Evolutionary conservation across 1,284 basidiomycete genomes (phyloP).

Genomic region (Puccinia brachypodii): DNA sequence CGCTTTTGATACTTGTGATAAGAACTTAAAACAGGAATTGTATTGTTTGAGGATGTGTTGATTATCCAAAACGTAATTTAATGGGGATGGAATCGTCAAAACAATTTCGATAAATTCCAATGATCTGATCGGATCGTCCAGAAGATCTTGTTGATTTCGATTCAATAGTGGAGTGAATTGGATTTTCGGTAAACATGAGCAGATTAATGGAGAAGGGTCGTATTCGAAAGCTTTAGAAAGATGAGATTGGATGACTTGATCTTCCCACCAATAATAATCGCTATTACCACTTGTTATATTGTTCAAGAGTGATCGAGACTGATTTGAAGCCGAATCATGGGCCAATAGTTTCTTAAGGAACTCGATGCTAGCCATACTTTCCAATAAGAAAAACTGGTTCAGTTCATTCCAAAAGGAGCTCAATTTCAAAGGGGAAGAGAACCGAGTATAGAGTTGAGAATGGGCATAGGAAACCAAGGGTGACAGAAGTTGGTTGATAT

Average conservation of each 20-base stretch:
- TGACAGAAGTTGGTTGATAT: background rate
- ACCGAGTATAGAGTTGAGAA: background rate
- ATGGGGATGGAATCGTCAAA: slow-evolving; percentile 17
- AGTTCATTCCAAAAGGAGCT: slow-evolving; percentile 15
- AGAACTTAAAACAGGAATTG: slow-evolving; percentile 15
- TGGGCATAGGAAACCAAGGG: slow-evolving; percentile 10
- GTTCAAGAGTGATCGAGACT: too few species aligned
- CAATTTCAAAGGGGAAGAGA: slow-evolving; percentile 10
- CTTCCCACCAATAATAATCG: slow-evolving; percentile 27
- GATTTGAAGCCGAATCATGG: too few species aligned
- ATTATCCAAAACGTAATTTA: slow-evolving; percentile 34
- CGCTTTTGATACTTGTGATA: slow-evolving; percentile 13
- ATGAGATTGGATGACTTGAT: slow-evolving; percentile 12
- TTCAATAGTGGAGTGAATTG: background rate
- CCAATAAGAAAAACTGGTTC: slow-evolving; percentile 37
- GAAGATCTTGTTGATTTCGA: background rate
- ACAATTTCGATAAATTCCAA: slow-evolving; percentile 10
- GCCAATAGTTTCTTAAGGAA: slow-evolving; percentile 30
- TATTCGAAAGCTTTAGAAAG: slow-evolving; percentile 27
- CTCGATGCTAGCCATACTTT: background rate
- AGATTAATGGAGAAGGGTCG: background rate
- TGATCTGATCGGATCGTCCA: too few species aligned
- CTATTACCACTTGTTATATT: too few species aligned
- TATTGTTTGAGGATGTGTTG: background rate
- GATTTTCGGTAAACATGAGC: slow-evolving; percentile 22